A percentile compares a stretch with the other conserved stretches of the same genome.
These are phyloP conservation scores for Schwanniomyces sp. DNA, from an alignment of 805 yeast species.

Conservation along the genomic window DNA sequence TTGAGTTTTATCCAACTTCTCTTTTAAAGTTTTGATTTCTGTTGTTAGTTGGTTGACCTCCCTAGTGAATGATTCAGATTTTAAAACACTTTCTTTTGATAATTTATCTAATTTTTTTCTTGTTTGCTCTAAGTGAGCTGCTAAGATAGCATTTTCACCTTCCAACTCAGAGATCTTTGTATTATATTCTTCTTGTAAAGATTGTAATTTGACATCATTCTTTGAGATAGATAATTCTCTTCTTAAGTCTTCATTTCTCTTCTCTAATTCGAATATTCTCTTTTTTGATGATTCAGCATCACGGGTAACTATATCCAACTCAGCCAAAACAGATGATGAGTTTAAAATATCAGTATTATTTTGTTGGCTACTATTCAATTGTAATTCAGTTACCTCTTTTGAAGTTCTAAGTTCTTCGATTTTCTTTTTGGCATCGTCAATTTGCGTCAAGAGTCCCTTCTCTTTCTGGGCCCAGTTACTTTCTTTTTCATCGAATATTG, in stretches of 20 bases:
- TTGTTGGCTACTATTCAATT: conserved; percentile 47
- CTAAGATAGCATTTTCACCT: conserved; percentile 64
- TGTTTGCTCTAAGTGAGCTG: conserved; percentile 57
- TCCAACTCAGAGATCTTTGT: conserved; percentile 56
- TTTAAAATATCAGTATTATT: conserved; percentile 24
- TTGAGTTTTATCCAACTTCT: conserved; percentile 47
- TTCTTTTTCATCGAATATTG: conserved; percentile 71
- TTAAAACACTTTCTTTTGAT: conserved; percentile 25
- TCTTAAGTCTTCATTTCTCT: conserved; percentile 73
- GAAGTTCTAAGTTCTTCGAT: conserved; percentile 65
- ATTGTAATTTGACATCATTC: conserved; percentile 44
- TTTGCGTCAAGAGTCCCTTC: conserved; percentile 48
- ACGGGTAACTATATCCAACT: conserved; percentile 65
- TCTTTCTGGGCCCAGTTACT: conserved; percentile 65
- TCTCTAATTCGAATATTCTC: conserved; percentile 69
- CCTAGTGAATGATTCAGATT: conserved; percentile 37
- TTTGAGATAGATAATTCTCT: conserved; percentile 59
- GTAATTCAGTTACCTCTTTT: conserved; percentile 64
- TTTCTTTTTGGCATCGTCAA: conserved; percentile 51
- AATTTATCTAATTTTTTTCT: conserved; percentile 28
- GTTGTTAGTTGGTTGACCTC: conserved; percentile 48
- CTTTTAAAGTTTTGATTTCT: conserved; percentile 53
- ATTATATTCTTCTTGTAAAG: conserved; percentile 38
- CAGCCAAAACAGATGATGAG: conserved; percentile 43
- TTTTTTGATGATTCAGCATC: conserved; percentile 73